Conservation (phyloP, 2,329 filamentous ascomycete species). For the Pezicula rhizophila region DNA sequence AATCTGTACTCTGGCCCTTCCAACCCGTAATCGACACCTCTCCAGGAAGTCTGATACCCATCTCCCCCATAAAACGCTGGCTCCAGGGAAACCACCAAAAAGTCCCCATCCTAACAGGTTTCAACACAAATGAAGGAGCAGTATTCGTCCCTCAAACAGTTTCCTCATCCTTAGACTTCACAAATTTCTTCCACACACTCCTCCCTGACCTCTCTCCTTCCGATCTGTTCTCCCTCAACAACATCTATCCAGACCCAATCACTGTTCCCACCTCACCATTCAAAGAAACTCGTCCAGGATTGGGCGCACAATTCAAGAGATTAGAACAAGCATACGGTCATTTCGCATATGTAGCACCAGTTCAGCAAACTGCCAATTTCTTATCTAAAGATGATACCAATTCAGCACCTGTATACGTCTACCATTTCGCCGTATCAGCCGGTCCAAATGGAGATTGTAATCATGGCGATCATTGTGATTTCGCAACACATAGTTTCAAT, state of each 20-base stretch:
- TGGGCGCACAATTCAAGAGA: constrained; percentile 51
- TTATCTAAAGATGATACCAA: constrained; percentile 14
- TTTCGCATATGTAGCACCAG: constrained; percentile 59
- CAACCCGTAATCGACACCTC: constrained; percentile 61
- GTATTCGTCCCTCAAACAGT: constrained; percentile 51
- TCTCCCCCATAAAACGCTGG: constrained; percentile 56
- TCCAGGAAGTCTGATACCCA: constrained; percentile 44
- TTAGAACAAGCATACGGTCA: constrained; percentile 56
- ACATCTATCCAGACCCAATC: constrained; percentile 56
- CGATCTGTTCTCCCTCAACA: constrained; percentile 50
- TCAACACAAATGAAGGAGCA: constrained; percentile 64
- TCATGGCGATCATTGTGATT: constrained; percentile 38
- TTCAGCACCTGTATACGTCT: constrained; percentile 42
- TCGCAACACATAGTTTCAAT: constrained; percentile 34
- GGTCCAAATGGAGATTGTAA: constrained; percentile 29
- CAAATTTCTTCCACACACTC: constrained; percentile 53
- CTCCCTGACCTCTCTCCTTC: constrained; percentile 48
- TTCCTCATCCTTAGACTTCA: constrained; percentile 45
- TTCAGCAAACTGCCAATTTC: constrained; percentile 51
- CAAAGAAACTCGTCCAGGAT: constrained; percentile 27
- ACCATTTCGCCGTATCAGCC: constrained; percentile 50
- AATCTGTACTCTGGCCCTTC: constrained; percentile 53
- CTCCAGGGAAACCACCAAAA: constrained; percentile 43
- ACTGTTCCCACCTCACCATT: constrained; percentile 35
- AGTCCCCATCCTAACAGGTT: constrained; percentile 62